phyloP scores from a whole-genome alignment of 768 basidiomycete genomes.

The Tylopilus subfusipes region DNA sequence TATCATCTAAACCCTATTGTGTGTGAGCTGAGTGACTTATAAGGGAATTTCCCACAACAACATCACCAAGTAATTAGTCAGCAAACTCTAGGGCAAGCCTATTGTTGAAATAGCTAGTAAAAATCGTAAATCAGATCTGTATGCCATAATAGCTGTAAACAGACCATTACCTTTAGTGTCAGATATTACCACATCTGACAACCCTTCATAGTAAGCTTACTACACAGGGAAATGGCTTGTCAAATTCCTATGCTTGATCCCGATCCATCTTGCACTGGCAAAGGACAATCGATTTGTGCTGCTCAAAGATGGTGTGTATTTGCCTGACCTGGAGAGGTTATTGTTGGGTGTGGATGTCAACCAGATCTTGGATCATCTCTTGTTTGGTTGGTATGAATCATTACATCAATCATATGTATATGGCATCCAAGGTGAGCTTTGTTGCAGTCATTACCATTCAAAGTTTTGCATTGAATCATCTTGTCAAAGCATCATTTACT shows the following conservation, averaged over 20 bases:
- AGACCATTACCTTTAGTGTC: too few relatives aligned
- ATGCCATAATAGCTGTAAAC: too few relatives aligned
- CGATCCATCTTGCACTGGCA: slow-evolving; percentile 60
- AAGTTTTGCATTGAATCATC: slow-evolving; percentile 53
- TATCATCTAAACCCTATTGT: too few relatives aligned
- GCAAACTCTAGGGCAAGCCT: too few relatives aligned
- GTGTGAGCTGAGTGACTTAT: too few relatives aligned
- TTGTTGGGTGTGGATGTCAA: slow-evolving; percentile 56
- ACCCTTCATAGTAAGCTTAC: too few relatives aligned
- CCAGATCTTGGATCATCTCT: slow-evolving; percentile 49
- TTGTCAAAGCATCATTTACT: slow-evolving; percentile 59
- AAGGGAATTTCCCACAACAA: too few relatives aligned
- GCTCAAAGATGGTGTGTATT: slow-evolving; percentile 53
- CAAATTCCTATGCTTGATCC: slow-evolving; percentile 57
- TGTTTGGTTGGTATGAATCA: slow-evolving; percentile 63
- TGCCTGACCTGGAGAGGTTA: slow-evolving; percentile 45
- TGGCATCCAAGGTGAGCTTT: slow-evolving; percentile 46
- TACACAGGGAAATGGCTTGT: slow-evolving; percentile 58
- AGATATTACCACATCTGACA: too few relatives aligned
- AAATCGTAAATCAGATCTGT: too few relatives aligned
- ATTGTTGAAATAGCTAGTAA: too few relatives aligned
- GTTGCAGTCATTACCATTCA: slow-evolving; percentile 34
- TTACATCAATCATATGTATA: slow-evolving; percentile 60
- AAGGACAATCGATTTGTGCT: slow-evolving; percentile 58
- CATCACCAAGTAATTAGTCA: too few relatives aligned